phyloP scores from a whole-genome alignment of 768 basidiomycete genomes.

The Leccinum variicolor region DNA sequence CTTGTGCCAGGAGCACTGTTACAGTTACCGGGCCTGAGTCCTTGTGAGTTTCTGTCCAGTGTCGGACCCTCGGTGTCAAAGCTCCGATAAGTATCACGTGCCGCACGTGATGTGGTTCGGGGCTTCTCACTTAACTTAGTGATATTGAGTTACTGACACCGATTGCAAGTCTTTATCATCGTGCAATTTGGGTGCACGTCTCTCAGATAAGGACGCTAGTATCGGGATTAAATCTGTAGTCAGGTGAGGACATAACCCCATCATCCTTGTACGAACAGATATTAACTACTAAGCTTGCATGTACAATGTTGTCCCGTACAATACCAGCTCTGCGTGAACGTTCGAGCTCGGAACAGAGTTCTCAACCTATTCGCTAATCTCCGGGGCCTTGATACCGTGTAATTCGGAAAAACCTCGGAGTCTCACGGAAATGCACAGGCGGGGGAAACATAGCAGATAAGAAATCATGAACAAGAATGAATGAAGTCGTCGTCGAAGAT shows the following conservation, averaged over 20 bases:
- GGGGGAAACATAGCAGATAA: conserved; percentile 5
- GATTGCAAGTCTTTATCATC: no score
- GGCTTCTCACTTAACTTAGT: no score
- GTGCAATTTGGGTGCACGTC: no score
- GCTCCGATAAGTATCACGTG: background rate
- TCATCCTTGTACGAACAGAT: background rate
- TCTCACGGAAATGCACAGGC: background rate
- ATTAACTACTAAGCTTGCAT: background rate
- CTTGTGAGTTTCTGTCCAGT: background rate
- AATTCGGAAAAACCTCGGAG: background rate
- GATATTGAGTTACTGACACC: no score
- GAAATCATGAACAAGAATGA: conserved; percentile 17
- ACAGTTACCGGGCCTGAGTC: background rate
- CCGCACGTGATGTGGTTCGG: no score
- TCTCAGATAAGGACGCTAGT: no score
- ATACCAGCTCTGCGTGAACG: background rate
- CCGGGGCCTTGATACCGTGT: background rate
- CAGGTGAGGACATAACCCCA: no score
- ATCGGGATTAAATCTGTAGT: background rate
- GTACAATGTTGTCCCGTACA: background rate
- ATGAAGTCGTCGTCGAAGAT: background rate
- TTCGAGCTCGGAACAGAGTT: background rate
- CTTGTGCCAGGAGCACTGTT: background rate
- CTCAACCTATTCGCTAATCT: background rate
- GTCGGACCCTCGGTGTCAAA: background rate